Evolutionary conservation across 495 filamentous ascomycete genomes (phyloP).

Genomic region (Echria macrotheca): DNA sequence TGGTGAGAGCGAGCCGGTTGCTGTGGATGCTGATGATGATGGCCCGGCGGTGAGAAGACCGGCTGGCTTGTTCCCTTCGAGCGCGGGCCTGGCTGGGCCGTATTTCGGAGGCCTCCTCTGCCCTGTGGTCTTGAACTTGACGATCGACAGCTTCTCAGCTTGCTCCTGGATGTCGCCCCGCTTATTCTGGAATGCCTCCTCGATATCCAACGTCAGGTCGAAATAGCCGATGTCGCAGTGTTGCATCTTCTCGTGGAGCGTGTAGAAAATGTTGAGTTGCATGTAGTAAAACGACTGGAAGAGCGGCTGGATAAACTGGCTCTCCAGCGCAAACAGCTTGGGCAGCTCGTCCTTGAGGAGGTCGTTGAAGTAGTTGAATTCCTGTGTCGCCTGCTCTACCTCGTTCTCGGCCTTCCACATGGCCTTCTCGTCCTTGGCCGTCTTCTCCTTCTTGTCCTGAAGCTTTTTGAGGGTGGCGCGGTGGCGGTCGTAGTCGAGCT

Average conservation of each 20-base stretch:
- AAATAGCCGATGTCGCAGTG: conserved; percentile 96
- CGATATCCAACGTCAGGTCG: conserved; percentile 80
- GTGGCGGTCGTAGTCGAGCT: conserved; percentile 91
- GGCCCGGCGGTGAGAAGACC: conserved; percentile 37
- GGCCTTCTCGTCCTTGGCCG: conserved; percentile 94
- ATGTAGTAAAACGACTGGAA: conserved; percentile 99
- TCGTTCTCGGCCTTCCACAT: conserved; percentile 93
- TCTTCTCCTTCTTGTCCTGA: conserved; percentile 95
- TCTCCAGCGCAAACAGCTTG: conserved; percentile 84
- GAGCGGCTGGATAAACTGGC: conserved; percentile 92
- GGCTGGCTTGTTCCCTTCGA: conserved; percentile 35
- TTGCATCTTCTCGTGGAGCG: conserved; percentile 96
- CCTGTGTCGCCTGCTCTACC: conserved; percentile 85
- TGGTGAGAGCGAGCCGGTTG: conserved; percentile 9
- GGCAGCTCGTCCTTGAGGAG: conserved; percentile 93
- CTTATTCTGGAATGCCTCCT: conserved; percentile 83
- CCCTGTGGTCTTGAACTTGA: conserved; percentile 83
- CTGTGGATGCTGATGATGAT: conserved; percentile 20
- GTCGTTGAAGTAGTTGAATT: conserved; percentile 96
- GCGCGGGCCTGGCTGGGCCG: conserved; percentile 33
- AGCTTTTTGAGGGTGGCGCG: conserved; percentile 81
- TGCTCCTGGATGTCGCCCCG: conserved; percentile 79
- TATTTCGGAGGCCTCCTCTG: conserved; percentile 51
- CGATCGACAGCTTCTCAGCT: conserved; percentile 74
- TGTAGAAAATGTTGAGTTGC: conserved; percentile 99